Conservation (phyloP, 2,329 filamentous ascomycete genomes). For the Colletotrichum limetticola region DNA sequence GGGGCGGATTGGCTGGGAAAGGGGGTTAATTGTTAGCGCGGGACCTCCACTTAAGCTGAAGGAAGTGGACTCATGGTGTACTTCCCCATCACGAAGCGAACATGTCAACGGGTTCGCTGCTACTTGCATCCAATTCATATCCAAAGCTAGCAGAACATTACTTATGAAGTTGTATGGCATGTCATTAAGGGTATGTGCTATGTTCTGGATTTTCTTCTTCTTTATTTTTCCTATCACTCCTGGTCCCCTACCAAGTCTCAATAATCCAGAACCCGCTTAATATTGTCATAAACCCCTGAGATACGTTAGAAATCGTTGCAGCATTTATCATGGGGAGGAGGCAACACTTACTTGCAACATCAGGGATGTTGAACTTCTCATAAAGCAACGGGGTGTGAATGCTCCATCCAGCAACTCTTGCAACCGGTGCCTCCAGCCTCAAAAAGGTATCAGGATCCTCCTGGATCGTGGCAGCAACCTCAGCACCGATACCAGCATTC, state of each 20-base stretch:
- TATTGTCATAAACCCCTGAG: conserved; percentile 76
- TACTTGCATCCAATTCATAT: neutral
- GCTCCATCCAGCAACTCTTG: conserved; percentile 89
- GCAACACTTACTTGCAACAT: conserved; percentile 80
- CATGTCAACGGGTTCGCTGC: neutral
- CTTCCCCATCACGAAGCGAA: conserved; percentile 2
- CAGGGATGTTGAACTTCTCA: conserved; percentile 85
- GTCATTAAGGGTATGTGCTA: conserved; percentile 24
- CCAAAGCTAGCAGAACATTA: neutral
- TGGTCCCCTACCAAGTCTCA: conserved; percentile 46
- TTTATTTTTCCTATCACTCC: neutral
- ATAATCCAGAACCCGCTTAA: conserved; percentile 75
- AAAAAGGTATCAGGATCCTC: conserved; percentile 81
- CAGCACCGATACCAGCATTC: conserved; percentile 88
- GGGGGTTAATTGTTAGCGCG: conserved; percentile 31
- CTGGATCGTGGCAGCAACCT: conserved; percentile 89
- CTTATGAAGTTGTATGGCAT: neutral
- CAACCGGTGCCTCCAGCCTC: conserved; percentile 84
- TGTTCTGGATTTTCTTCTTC: neutral
- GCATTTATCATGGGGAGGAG: too few species aligned
- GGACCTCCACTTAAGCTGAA: conserved; percentile 1
- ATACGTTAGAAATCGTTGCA: conserved; percentile 40
- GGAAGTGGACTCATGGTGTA: neutral
- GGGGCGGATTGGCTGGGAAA: conserved; percentile 26
- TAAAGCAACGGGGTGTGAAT: conserved; percentile 83